Percentiles rank a stretch among this genome's conserved stretches.
Conservation (phyloP, 768 basidiomycete genomes). For the Boletus coccyginus region DNA sequence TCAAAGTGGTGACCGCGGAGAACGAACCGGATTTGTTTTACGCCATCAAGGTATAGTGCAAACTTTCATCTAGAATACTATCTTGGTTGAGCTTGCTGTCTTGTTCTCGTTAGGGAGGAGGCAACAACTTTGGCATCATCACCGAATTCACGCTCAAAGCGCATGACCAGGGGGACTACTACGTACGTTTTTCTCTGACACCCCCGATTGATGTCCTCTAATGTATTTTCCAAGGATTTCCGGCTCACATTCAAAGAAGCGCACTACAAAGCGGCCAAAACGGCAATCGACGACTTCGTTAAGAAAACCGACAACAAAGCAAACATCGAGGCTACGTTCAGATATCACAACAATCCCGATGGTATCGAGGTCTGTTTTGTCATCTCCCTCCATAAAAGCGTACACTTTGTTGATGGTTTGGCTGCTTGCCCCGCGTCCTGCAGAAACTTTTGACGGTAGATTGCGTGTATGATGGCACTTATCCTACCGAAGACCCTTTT, state of each 20-base stretch:
- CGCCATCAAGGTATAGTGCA: background rate
- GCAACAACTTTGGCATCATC: constrained; percentile 30
- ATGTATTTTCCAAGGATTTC: background rate
- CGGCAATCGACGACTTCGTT: background rate
- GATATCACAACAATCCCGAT: background rate
- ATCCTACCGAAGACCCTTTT: background rate
- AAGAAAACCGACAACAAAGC: constrained; percentile 3
- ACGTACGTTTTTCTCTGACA: background rate
- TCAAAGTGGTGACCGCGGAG: background rate
- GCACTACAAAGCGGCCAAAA: background rate
- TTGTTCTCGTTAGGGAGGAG: constrained; percentile 13
- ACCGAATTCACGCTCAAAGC: constrained; percentile 23
- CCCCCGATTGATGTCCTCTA: background rate
- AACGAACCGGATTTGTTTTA: background rate
- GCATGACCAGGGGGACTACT: constrained; percentile 7
- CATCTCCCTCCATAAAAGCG: background rate
- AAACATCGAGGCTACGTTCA: constrained; percentile 6
- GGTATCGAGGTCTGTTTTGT: background rate
- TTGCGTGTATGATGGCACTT: background rate
- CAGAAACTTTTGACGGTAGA: background rate
- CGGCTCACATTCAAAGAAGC: background rate
- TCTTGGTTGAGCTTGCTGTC: background rate
- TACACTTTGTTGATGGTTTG: background rate
- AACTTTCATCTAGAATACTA: background rate
- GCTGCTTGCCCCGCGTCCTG: background rate